A percentile compares a stretch with the other conserved stretches of the same genome.
phyloP scores from a whole-genome alignment of 257 asterid genomes.

The Jasminum sambac region DNA sequence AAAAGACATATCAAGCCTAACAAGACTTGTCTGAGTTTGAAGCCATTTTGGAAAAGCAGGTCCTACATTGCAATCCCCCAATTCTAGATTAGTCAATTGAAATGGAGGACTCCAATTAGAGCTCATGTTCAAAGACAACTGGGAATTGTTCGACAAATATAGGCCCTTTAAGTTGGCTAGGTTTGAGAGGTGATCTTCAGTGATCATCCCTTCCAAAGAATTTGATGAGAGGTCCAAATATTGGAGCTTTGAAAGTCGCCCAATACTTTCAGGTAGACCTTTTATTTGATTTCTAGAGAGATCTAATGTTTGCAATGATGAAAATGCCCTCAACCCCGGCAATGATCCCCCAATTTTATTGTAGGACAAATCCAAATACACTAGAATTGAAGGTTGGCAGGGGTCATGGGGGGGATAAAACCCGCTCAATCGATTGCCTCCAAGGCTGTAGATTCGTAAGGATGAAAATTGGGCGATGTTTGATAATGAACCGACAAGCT shows the following conservation, averaged over 20 bases:
- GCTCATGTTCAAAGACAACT: slow-evolving; percentile 18
- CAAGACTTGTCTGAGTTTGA: slow-evolving; percentile 18
- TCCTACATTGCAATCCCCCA: slow-evolving; percentile 29
- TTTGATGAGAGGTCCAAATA: slow-evolving; percentile 18
- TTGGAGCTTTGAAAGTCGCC: slow-evolving; percentile 2
- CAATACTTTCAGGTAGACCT: not conserved
- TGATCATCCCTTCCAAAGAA: slow-evolving; percentile 26
- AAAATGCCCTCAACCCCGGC: not conserved
- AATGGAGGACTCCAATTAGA: slow-evolving; percentile 34
- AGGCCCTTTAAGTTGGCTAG: slow-evolving; percentile 15
- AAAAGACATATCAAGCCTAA: slow-evolving; percentile 28
- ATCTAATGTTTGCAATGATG: not conserved
- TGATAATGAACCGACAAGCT: too few relatives aligned
- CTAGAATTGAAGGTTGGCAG: not conserved
- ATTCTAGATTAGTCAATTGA: not conserved
- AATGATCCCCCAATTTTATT: too few relatives aligned
- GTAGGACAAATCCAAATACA: slow-evolving; percentile 2
- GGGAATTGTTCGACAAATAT: slow-evolving; percentile 26
- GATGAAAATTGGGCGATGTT: too few relatives aligned
- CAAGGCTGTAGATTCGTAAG: too few relatives aligned
- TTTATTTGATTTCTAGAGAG: not conserved
- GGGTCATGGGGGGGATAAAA: not conserved
- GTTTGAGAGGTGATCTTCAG: slow-evolving; percentile 22
- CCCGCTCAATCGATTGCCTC: slow-evolving; percentile 13
- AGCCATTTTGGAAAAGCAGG: slow-evolving; percentile 37